Evolutionary conservation across 2,329 filamentous ascomycete genomes (phyloP).

Genomic region (Trichoderma arundinaceum): DNA sequence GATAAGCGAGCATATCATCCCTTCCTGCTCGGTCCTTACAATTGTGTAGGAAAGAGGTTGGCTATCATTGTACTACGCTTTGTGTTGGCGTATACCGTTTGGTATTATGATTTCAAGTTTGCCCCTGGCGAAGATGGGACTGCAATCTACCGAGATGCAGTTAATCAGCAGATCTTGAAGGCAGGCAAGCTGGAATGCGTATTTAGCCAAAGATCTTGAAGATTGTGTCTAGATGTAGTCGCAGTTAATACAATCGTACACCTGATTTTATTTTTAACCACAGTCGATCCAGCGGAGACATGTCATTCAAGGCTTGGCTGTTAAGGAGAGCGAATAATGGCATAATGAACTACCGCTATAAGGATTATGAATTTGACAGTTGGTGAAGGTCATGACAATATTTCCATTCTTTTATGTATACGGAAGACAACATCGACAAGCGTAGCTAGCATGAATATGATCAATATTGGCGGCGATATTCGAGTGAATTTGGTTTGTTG

Average conservation of each 20-base stretch:
- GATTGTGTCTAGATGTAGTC: background rate
- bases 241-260: background rate
- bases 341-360: too few species aligned
- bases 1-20: conserved; percentile 34
- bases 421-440: too few species aligned
- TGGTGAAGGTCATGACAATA: too few species aligned
- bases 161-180: conserved; percentile 22
- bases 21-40: conserved; percentile 28
- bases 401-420: too few species aligned
- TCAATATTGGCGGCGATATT: too few species aligned
- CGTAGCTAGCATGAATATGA: too few species aligned
- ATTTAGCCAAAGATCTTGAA: background rate
- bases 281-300: too few species aligned
- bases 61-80: conserved; percentile 18
- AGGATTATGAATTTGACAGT: too few species aligned
- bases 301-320: too few species aligned
- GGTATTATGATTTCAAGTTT: conserved; percentile 28
- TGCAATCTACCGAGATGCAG: conserved; percentile 12
- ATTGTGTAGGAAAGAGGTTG: conserved; percentile 29
- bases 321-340: too few species aligned
- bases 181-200: conserved; percentile 23
- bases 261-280: background rate
- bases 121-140: conserved; percentile 29
- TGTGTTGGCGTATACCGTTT: conserved; percentile 18
- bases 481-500: too few species aligned